These are phyloP conservation scores for Margaritispora aquatica DNA, from an alignment of 495 filamentous ascomycete species.

Conservation along the genomic window DNA sequence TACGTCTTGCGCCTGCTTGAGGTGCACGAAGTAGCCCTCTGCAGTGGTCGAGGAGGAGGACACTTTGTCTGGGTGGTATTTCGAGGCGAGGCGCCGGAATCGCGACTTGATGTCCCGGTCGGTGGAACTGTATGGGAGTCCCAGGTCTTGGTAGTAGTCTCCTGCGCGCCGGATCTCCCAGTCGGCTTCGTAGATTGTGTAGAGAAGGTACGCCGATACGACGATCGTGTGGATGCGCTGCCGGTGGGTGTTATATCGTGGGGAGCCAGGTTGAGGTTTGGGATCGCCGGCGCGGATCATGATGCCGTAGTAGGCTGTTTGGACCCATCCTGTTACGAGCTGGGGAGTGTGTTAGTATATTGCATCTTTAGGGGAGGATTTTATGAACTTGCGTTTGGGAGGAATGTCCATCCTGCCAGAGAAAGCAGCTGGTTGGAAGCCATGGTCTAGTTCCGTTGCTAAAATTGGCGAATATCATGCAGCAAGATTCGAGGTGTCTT, in stretches of 20 bases:
- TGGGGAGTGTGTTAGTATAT: slow-evolving; percentile 27
- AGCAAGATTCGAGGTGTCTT: not conserved
- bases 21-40: slow-evolving; percentile 68
- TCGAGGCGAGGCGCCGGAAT: slow-evolving; percentile 78
- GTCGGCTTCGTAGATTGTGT: slow-evolving; percentile 92
- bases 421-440: slow-evolving; percentile 49
- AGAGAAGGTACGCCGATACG: slow-evolving; percentile 75
- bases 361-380: not conserved
- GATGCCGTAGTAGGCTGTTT: slow-evolving; percentile 79
- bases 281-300: slow-evolving; percentile 88
- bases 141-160: slow-evolving; percentile 73
- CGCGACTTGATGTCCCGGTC: slow-evolving; percentile 76
- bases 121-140: slow-evolving; percentile 57
- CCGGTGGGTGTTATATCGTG: slow-evolving; percentile 63
- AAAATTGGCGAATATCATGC: not conserved
- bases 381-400: slow-evolving; percentile 60
- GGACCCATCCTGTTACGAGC: slow-evolving; percentile 73
- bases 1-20: slow-evolving; percentile 80
- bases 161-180: slow-evolving; percentile 62
- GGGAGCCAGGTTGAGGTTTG: slow-evolving; percentile 65
- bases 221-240: slow-evolving; percentile 77
- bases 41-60: slow-evolving; percentile 24
- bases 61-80: slow-evolving; percentile 87
- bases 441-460: not conserved
- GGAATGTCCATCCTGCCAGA: slow-evolving; percentile 71